Evolutionary conservation across 345 rosid species (phyloP).

Genomic region (Brassica nigra): DNA sequence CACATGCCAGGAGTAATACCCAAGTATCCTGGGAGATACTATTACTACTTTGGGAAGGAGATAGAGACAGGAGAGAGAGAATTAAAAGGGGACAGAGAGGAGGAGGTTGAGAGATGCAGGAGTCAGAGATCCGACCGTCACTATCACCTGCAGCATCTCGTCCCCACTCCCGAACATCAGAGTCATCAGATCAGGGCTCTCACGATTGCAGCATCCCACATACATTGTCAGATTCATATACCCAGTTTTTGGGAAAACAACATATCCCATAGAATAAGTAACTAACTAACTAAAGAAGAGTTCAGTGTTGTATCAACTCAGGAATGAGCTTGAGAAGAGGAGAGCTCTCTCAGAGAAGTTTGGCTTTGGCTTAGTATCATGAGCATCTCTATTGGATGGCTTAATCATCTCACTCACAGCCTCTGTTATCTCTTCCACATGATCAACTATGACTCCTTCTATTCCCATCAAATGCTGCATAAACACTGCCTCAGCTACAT

Average conservation of each 20-base stretch:
- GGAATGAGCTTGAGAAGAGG: conserved; percentile 87
- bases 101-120: conserved; percentile 62
- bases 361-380: conserved; percentile 51
- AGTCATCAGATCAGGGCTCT: background rate
- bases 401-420: conserved; percentile 60
- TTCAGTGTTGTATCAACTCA: conserved; percentile 65
- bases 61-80: conserved; percentile 58
- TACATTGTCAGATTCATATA: conserved; percentile 18
- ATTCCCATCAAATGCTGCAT: conserved; percentile 93
- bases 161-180: conserved; percentile 50
- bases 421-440: conserved; percentile 75
- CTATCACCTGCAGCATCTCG: conserved; percentile 47
- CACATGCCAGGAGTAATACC: conserved; percentile 68
- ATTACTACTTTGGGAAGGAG: conserved; percentile 71
- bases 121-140: too few species aligned
- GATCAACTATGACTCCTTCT: conserved; percentile 87
- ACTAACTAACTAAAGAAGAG: background rate
- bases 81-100: conserved; percentile 52
- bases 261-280: background rate
- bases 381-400: conserved; percentile 40
- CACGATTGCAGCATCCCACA: background rate
- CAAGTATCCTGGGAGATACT: conserved; percentile 77
- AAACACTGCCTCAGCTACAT: conserved; percentile 82
- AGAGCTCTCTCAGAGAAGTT: conserved; percentile 70
- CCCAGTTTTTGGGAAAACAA: conserved; percentile 8